phyloP scores from a whole-genome alignment of 805 yeast genomes.

The Yueomyces sp. region DNA sequence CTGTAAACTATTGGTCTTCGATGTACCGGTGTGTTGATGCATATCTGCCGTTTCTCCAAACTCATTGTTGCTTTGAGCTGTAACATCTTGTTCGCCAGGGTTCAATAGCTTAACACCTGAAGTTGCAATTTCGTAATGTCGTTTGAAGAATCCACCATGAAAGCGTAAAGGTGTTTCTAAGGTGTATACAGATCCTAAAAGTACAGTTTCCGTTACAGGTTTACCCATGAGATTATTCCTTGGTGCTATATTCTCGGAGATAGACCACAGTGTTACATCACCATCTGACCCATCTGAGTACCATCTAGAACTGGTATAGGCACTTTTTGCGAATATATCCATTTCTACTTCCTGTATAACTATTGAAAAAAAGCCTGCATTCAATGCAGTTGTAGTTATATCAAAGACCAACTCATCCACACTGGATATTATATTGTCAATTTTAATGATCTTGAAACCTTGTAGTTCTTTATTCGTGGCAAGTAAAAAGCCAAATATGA shows the following conservation, averaged over 20 bases:
- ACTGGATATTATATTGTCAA: slow-evolving; percentile 63
- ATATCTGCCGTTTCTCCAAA: not conserved
- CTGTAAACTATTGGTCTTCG: too few relatives aligned
- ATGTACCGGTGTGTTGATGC: not conserved
- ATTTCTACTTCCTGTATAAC: slow-evolving; percentile 52
- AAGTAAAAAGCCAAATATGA: slow-evolving; percentile 67
- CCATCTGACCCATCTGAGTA: not conserved
- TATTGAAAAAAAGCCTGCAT: slow-evolving; percentile 75
- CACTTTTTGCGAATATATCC: slow-evolving; percentile 73
- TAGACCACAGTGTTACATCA: not conserved
- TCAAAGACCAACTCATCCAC: slow-evolving; percentile 78
- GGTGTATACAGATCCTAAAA: slow-evolving; percentile 53
- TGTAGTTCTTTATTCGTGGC: slow-evolving; percentile 80
- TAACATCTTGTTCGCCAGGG: slow-evolving; percentile 42
- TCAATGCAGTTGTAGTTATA: slow-evolving; percentile 62
- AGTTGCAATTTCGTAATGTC: slow-evolving; percentile 42
- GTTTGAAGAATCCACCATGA: slow-evolving; percentile 62
- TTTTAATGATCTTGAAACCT: slow-evolving; percentile 43
- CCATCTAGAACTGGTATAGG: slow-evolving; percentile 24
- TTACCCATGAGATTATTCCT: slow-evolving; percentile 7
- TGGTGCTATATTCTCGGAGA: not conserved
- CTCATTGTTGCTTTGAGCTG: not conserved
- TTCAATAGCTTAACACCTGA: slow-evolving; percentile 59
- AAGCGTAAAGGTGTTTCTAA: slow-evolving; percentile 66
- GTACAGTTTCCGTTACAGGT: slow-evolving; percentile 43